A percentile compares a stretch with the other conserved stretches of the same genome.
Conservation (phyloP, 192 early-diverging fungal species). For the Umbelopsis vinacea region DNA sequence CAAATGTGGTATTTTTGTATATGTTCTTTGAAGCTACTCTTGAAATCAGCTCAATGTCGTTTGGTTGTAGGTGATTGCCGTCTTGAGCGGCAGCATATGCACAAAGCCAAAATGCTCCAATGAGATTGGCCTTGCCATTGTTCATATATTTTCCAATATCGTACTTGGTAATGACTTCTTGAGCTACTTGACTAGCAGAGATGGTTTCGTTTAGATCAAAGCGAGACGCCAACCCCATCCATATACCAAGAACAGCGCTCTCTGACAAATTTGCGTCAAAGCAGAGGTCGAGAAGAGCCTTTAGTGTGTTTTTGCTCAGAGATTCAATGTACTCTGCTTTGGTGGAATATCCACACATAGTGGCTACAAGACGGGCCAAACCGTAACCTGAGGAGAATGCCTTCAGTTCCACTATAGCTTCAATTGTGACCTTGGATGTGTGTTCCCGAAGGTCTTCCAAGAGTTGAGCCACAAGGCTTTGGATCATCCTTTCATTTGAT, state of each 20-base stretch:
- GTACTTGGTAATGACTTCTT: conserved; percentile 9
- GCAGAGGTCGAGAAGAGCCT: background rate
- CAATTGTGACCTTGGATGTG: conserved; percentile 6
- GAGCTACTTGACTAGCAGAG: conserved; percentile 3
- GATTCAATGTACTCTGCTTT: conserved; percentile 6
- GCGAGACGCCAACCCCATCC: conserved; percentile 35
- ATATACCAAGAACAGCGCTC: conserved; percentile 29
- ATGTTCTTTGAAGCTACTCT: background rate
- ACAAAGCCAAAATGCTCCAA: conserved; percentile 29
- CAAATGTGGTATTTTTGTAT: background rate
- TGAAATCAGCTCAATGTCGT: conserved; percentile 2
- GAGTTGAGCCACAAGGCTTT: background rate
- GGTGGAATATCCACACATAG: conserved; percentile 26
- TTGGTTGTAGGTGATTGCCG: background rate
- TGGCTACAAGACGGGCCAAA: conserved; percentile 17
- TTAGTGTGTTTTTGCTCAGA: background rate
- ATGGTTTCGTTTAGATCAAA: conserved; percentile 20
- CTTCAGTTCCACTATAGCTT: conserved; percentile 29
- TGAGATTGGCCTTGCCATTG: conserved; percentile 16
- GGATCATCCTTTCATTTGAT: conserved; percentile 28
- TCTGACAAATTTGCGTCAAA: background rate
- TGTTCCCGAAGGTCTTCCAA: background rate
- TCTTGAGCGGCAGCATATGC: conserved; percentile 13
- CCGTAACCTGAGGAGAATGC: conserved; percentile 30
- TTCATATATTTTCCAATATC: background rate